Evolutionary conservation across 148 eudicot genomes (phyloP), one percentile per base, ranked within the genome.

Genomic region (Rhododendron mucronatum): DNA sequence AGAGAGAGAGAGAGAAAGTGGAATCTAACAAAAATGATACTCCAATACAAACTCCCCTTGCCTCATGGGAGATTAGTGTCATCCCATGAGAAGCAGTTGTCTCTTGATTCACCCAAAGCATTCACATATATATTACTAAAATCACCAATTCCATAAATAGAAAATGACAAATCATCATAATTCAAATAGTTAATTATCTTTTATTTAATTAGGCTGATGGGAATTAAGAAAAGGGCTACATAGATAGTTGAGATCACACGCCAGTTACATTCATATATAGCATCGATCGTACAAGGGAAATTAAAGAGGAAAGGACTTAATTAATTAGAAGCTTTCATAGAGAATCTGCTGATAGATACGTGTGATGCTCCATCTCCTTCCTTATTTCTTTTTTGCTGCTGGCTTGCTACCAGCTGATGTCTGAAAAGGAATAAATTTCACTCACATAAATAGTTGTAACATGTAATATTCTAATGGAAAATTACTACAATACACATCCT

Each of bases 401-500:
- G 85, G n/a, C 85, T 81, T 89, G 78, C 53, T 67, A 73, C 88
- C 90, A 33, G 35, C 35, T 76, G 88, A 84, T 86, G 81, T 30
- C 88, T 89, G 48, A 12, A 71, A 59, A 77, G 8, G 18, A 35
- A 39, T 50, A 73, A 83, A 69, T 33, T 78, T 7, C 7, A 28
- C 14, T 37, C 28, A 65, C 7, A 74, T 30, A 30, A 73, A 15
- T 59, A 59, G 8, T 30, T 30, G 30, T 30, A 30, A 30, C 30
- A 65, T 21, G 33, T 28, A 28, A 28, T 30, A 30, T 30, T 28
- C 1, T 28, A 67, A 26, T 23, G 18, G 3, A 13, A 69, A 28
- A 28, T 0, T 8, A 63, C 2, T 2, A 63, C 3, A 20, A n/a
- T 23, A 63, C 69, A 63, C 69, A 23, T 23, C 69, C 69, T 7